Percentiles rank a stretch among this genome's conserved stretches.
These are phyloP conservation scores for Yueomyces sp. DNA, from an alignment of 1,139 yeast species.

Conservation along the genomic window DNA sequence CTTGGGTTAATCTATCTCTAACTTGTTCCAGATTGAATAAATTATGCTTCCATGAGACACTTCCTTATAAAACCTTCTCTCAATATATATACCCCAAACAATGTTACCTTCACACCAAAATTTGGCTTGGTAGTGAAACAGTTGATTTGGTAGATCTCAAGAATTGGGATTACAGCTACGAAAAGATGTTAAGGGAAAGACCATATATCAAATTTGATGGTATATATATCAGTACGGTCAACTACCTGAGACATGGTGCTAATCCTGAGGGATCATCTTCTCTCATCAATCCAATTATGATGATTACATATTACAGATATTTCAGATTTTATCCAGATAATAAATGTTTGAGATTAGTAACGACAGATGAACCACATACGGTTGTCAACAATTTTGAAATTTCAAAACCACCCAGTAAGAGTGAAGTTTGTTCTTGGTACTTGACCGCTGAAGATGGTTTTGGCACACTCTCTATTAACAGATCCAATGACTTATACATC, in stretches of 20 bases:
- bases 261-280: constrained; percentile 49
- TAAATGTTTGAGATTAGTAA: constrained; percentile 48
- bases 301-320: constrained; percentile 82
- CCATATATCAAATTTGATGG: constrained; percentile 78
- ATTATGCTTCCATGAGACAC: constrained; percentile 44
- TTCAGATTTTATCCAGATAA: constrained; percentile 75
- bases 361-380: constrained; percentile 50
- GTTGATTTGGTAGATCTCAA: constrained; percentile 27
- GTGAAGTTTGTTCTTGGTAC: constrained; percentile 37
- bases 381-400: constrained; percentile 45
- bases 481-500: constrained; percentile 48
- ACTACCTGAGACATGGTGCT: constrained; percentile 73
- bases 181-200: constrained; percentile 36
- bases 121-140: constrained; percentile 26
- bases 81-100: constrained; percentile 46
- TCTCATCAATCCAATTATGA: constrained; percentile 68
- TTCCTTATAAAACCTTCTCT: constrained; percentile 48
- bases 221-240: constrained; percentile 72
- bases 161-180: constrained; percentile 33
- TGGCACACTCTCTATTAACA: constrained; percentile 44
- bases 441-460: constrained; percentile 33
- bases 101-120: constrained; percentile 22
- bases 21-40: constrained; percentile 51
- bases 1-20: constrained; percentile 55
- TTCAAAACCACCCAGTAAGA: constrained; percentile 22